Evolutionary conservation across 768 basidiomycete species (phyloP).

Genomic region (Termitomyces sp.): DNA sequence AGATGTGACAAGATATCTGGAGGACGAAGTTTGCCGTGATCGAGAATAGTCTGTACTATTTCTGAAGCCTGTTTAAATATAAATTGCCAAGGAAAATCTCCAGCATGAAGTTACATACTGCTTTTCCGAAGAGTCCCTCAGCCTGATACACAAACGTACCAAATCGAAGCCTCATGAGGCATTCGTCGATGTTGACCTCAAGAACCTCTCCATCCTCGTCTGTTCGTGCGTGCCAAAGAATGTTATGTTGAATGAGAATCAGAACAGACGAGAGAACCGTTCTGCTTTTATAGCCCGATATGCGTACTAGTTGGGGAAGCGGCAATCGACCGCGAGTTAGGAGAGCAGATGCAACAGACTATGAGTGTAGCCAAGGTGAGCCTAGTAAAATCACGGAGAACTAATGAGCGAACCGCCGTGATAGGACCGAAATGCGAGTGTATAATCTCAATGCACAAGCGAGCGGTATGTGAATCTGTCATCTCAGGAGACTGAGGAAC

Average conservation of each 20-base stretch:
- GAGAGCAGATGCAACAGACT: conserved; percentile 72
- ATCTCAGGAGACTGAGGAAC: conserved; percentile 23
- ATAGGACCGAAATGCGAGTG: conserved; percentile 55
- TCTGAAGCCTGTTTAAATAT: conserved; percentile 55
- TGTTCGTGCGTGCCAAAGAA: conserved; percentile 77
- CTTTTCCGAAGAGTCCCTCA: conserved; percentile 61
- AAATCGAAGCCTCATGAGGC: conserved; percentile 76
- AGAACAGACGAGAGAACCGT: conserved; percentile 67
- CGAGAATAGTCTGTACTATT: conserved; percentile 69
- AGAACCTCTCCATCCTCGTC: conserved; percentile 72
- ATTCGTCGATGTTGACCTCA: conserved; percentile 82
- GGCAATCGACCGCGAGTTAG: conserved; percentile 84
- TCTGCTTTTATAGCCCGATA: conserved; percentile 61
- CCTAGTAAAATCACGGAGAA: background rate
- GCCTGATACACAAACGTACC: conserved; percentile 78
- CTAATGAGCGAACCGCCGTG: conserved; percentile 45
- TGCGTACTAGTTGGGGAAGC: conserved; percentile 60
- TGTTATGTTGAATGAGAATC: conserved; percentile 85
- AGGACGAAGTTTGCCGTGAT: conserved; percentile 81
- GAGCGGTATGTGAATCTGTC: conserved; percentile 52
- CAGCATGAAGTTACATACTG: conserved; percentile 40
- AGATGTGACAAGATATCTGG: conserved; percentile 60
- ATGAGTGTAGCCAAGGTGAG: background rate
- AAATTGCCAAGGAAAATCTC: background rate
- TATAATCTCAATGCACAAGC: conserved; percentile 53